Evolutionary conservation across 2,329 filamentous ascomycete species (phyloP), one percentile per base, ranked within the genome.

Genomic region (Didymella pinodella): DNA sequence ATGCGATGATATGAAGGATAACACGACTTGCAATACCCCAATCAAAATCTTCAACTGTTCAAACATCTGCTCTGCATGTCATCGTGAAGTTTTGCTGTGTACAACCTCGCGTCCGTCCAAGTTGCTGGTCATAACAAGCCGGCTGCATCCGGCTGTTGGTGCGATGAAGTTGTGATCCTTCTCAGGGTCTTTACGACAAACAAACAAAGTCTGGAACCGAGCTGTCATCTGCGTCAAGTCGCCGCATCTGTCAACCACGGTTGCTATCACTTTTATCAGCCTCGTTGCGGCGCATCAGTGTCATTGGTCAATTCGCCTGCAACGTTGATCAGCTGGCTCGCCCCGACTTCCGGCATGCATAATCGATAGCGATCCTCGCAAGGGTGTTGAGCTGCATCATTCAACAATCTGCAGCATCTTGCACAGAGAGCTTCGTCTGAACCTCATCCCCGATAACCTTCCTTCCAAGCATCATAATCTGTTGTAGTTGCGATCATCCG

Each of bases 1-100:
- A 76, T 75, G 69, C 64, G 71, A 71, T 64, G 61, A 67, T 65
- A 75, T 70, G 73, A 75, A 57, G 67, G 62, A 68, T 66, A 71
- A 71, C 56, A 69, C 64, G 64, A 74, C 68, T 69, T 75, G 71
- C 71, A 68, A 72, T 71, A 72, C 66, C 67, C 56, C 66, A 69
- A 64, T 62, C 58, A 59, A 55, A 67, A 59, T 48, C 54, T 64
- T 57, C 63, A 69, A 60, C 61, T 70, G 31, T 63, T 63, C 46
- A 59, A 49, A 31, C 29, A 5, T 40, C 5, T 25, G 36, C 49
- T 26, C 41, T 55, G 28, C 49, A 16, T 54, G 28, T 29, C 10
- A 28, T 16, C 18, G 34, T 65, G 50, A 54, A 45, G 31, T 8
- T 7, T n/a, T 20, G 36, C n/a, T 31, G 22, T n/a, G n/a, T 28